Evolutionary conservation across 108 stramenopile genomes (phyloP).

Genomic region (Chaetoceros tenuissimus): DNA sequence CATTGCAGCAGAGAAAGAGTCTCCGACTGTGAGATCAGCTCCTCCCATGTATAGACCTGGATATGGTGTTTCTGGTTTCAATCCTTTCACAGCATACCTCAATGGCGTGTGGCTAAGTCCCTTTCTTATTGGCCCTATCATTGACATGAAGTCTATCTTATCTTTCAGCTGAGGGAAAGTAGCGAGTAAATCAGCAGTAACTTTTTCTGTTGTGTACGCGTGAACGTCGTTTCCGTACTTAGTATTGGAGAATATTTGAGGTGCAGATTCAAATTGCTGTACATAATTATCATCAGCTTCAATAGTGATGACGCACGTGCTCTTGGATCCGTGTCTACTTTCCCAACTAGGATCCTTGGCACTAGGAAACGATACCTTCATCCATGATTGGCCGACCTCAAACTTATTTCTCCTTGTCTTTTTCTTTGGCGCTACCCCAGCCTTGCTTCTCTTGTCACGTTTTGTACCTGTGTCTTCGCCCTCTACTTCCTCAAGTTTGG

Average conservation of each 20-base stretch:
- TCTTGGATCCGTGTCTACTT: slow-evolving; percentile 47
- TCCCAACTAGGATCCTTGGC: slow-evolving; percentile 86
- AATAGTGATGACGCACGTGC: slow-evolving; percentile 83
- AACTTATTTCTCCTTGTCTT: slow-evolving; percentile 39
- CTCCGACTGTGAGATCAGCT: slow-evolving; percentile 71
- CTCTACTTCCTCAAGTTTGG: slow-evolving; percentile 11
- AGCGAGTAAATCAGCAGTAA: slow-evolving; percentile 43
- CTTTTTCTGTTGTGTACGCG: slow-evolving; percentile 48
- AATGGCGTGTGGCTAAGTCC: slow-evolving; percentile 76
- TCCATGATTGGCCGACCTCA: slow-evolving; percentile 65
- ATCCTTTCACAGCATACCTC: slow-evolving; percentile 79
- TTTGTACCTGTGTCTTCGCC: slow-evolving; percentile 10
- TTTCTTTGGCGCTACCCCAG: slow-evolving; percentile 13
- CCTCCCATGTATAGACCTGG: slow-evolving; percentile 74
- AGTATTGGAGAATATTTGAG: slow-evolving; percentile 57
- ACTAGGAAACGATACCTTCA: slow-evolving; percentile 83
- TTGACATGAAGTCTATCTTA: slow-evolving; percentile 8
- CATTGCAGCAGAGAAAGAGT: slow-evolving; percentile 68
- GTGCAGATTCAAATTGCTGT: slow-evolving; percentile 66
- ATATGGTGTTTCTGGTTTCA: slow-evolving; percentile 66
- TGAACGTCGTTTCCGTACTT: slow-evolving; percentile 23
- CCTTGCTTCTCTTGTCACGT: slow-evolving; percentile 9
- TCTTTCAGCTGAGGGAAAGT: slow-evolving; percentile 73
- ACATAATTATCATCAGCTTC: slow-evolving; percentile 91
- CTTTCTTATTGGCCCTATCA: slow-evolving; percentile 43